phyloP scores from a whole-genome alignment of 2,329 filamentous ascomycete genomes.

The Aspergillus novoparasiticus region DNA sequence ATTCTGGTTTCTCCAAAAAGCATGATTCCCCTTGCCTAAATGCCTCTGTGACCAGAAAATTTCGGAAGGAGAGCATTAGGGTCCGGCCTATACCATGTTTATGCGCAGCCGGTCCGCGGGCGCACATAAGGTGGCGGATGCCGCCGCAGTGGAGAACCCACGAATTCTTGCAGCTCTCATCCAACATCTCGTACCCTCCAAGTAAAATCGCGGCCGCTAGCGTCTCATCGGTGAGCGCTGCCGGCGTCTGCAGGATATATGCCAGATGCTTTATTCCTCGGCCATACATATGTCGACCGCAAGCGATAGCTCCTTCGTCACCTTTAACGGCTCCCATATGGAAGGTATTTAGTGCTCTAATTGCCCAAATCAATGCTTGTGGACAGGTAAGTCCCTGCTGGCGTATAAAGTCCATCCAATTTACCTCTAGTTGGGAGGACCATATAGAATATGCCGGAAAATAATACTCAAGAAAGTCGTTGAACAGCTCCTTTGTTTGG shows the following conservation, averaged over 20 bases:
- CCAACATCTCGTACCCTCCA: constrained; percentile 17
- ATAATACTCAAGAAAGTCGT: constrained; percentile 7
- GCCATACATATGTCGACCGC: constrained; percentile 16
- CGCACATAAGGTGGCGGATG: constrained; percentile 12
- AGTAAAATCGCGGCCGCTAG: constrained; percentile 14
- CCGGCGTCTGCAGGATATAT: constrained; percentile 3
- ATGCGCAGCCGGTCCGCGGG: constrained; percentile 15
- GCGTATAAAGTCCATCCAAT: constrained; percentile 19
- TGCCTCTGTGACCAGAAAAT: constrained; percentile 12
- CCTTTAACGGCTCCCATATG: constrained; percentile 9
- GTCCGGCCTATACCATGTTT: constrained; percentile 15
- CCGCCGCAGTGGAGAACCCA: constrained; percentile 15
- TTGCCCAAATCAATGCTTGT: constrained; percentile 11
- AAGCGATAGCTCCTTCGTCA: constrained; percentile 2
- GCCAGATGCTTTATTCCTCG: constrained; percentile 10
- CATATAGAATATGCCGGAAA: constrained; percentile 5
- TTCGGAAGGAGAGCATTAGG: constrained; percentile 12
- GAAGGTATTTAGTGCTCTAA: constrained; percentile 15
- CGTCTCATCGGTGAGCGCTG: constrained; percentile 13
- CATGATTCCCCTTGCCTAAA: constrained; percentile 9
- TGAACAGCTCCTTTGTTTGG: constrained; percentile 14
- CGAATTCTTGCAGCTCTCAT: constrained; percentile 10
- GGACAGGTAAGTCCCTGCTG: constrained; percentile 1
- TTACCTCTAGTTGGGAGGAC: constrained; percentile 4
- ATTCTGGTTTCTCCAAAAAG: constrained; percentile 13